phyloP scores from a whole-genome alignment of 345 rosid species.

The Barbarea vulgaris region DNA sequence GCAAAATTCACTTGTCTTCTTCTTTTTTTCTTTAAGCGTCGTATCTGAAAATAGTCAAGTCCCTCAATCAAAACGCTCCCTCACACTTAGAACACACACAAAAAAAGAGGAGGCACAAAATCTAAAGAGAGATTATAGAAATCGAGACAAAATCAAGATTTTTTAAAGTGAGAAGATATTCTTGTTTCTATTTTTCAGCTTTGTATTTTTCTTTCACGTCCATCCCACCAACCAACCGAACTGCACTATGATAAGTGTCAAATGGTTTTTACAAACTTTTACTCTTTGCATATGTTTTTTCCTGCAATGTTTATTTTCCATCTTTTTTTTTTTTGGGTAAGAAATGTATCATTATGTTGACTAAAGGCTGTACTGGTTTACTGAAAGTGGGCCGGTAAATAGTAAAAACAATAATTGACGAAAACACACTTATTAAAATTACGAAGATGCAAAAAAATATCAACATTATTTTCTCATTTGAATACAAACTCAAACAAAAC shows the following conservation, averaged over 20 bases:
- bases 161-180: constrained; percentile 39
- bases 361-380: constrained; percentile 16
- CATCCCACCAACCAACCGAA: constrained; percentile 29
- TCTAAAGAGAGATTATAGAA: constrained; percentile 39
- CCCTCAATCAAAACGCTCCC: constrained; percentile 45
- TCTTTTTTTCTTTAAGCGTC: constrained; percentile 11
- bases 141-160: constrained; percentile 38
- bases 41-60: constrained; percentile 31
- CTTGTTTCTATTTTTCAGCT: constrained; percentile 31
- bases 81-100: constrained; percentile 35
- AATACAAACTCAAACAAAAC: too few species aligned
- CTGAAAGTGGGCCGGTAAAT: constrained; percentile 15
- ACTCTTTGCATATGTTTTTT: background rate
- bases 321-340: background rate
- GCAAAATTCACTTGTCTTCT: constrained; percentile 41
- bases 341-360: constrained; percentile 24
- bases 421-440: background rate
- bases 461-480: background rate
- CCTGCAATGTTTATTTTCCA: background rate
- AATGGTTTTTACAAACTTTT: constrained; percentile 1
- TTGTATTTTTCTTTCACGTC: constrained; percentile 9
- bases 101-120: constrained; percentile 20
- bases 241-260: constrained; percentile 20
- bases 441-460: background rate
- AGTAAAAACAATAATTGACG: constrained; percentile 32